phyloP scores from a whole-genome alignment of 441 rosid species.

The Pelargonium australe region DNA sequence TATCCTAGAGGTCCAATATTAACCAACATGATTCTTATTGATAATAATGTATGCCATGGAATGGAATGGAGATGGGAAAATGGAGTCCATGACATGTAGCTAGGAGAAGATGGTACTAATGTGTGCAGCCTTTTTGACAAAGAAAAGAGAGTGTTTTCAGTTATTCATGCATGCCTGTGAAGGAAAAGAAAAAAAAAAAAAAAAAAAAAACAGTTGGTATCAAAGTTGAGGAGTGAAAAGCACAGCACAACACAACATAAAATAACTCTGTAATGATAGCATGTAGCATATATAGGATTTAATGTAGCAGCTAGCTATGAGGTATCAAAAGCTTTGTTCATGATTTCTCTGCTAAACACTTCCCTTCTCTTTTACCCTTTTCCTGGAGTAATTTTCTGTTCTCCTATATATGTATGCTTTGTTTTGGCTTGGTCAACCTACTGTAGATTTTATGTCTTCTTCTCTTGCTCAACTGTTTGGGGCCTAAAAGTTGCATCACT shows the following conservation, averaged over 20 bases:
- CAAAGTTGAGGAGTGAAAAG: conserved; percentile 5
- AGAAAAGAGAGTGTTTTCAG: neutral
- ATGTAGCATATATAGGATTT: conserved; percentile 5
- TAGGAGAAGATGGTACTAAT: neutral
- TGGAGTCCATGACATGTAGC: too few species aligned
- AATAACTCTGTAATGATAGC: too few species aligned
- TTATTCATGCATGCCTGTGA: neutral
- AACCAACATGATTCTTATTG: too few species aligned
- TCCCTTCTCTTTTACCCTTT: neutral
- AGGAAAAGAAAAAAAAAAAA: too few species aligned
- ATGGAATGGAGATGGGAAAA: neutral
- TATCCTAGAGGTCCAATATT: too few species aligned
- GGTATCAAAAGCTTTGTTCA: conserved; percentile 2
- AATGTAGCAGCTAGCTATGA: neutral
- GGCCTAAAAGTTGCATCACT: neutral
- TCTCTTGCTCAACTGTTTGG: conserved; percentile 4
- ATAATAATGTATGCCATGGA: neutral
- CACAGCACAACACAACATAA: neutral
- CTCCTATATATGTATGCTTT: neutral
- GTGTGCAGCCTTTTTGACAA: neutral
- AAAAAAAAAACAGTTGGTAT: conserved; percentile 6
- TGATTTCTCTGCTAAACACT: conserved; percentile 1
- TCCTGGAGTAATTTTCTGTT: neutral
- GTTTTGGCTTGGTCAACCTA: conserved; percentile 10
- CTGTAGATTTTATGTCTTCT: conserved; percentile 7